Percentiles rank a stretch among this genome's conserved stretches.
phyloP scores from a whole-genome alignment of 345 rosid genomes.

The Barbarea vulgaris region DNA sequence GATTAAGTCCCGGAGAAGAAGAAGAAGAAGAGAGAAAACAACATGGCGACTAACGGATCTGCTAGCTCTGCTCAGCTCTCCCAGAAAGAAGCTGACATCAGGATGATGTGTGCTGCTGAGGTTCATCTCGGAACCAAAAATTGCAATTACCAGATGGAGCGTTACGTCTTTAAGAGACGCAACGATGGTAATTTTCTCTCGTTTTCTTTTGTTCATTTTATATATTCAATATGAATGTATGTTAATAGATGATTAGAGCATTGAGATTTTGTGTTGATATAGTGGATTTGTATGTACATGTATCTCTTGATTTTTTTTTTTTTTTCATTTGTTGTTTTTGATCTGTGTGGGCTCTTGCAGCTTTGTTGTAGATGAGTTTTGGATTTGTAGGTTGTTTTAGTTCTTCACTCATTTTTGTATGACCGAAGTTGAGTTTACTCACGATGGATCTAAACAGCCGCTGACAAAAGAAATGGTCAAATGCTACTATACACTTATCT shows the following conservation, averaged over 20 bases:
- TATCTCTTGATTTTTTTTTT: no score
- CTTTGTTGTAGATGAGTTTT: conserved; percentile 14
- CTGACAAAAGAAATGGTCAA: not conserved
- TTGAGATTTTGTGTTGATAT: not conserved
- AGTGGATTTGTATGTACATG: not conserved
- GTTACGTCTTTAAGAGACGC: conserved; percentile 91
- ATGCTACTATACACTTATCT: not conserved
- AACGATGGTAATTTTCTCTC: conserved; percentile 59
- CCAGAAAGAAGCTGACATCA: conserved; percentile 78
- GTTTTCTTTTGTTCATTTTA: not conserved
- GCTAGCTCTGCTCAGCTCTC: conserved; percentile 54
- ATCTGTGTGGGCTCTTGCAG: not conserved
- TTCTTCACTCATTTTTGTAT: not conserved
- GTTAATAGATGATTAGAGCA: not conserved
- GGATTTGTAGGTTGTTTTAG: not conserved
- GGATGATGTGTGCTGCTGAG: conserved; percentile 89
- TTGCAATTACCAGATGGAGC: conserved; percentile 92
- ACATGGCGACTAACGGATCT: conserved; percentile 41
- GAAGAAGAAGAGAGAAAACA: conserved; percentile 19
- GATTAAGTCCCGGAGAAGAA: conserved; percentile 23
- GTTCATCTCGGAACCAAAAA: conserved; percentile 95
- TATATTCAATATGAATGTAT: not conserved
- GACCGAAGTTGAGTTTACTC: not conserved
- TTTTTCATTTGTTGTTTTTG: not conserved
- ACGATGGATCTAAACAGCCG: not conserved